Percentiles rank a stretch among this genome's conserved stretches.
phyloP scores from a whole-genome alignment of 192 early-diverging fungal species.

The Entophlyctis luteolus region DNA sequence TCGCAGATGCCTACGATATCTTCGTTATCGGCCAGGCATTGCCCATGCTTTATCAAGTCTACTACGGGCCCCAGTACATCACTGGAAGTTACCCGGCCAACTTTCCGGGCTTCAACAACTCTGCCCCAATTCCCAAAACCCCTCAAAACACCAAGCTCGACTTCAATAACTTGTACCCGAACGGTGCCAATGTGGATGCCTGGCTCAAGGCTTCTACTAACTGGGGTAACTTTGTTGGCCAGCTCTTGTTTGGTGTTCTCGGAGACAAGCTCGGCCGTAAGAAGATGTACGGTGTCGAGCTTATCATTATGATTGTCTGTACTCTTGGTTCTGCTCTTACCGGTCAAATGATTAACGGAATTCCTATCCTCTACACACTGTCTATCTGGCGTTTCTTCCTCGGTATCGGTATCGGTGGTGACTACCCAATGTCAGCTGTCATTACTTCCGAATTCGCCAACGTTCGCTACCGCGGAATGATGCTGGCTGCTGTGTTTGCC shows the following conservation, averaged over 20 bases:
- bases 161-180: constrained; percentile 17
- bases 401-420: constrained; percentile 90
- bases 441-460: constrained; percentile 91
- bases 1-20: constrained; percentile 76
- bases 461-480: constrained; percentile 74
- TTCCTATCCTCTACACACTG: constrained; percentile 66
- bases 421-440: constrained; percentile 91
- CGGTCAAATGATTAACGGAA: constrained; percentile 62
- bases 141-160: constrained; percentile 27
- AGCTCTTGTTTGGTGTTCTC: constrained; percentile 81
- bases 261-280: constrained; percentile 89
- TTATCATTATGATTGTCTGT: constrained; percentile 85
- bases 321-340: constrained; percentile 78
- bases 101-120: constrained; percentile 16
- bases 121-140: constrained; percentile 5
- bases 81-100: constrained; percentile 2
- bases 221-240: constrained; percentile 87
- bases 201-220: constrained; percentile 84
- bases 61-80: constrained; percentile 27
- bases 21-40: constrained; percentile 88
- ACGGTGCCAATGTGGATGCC: constrained; percentile 58
- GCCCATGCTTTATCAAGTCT: constrained; percentile 67
- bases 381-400: constrained; percentile 88
- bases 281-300: constrained; percentile 80
- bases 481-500: constrained; percentile 85